Conservation (phyloP, 1,284 basidiomycete species). For the Heliocybe sulcata region DNA sequence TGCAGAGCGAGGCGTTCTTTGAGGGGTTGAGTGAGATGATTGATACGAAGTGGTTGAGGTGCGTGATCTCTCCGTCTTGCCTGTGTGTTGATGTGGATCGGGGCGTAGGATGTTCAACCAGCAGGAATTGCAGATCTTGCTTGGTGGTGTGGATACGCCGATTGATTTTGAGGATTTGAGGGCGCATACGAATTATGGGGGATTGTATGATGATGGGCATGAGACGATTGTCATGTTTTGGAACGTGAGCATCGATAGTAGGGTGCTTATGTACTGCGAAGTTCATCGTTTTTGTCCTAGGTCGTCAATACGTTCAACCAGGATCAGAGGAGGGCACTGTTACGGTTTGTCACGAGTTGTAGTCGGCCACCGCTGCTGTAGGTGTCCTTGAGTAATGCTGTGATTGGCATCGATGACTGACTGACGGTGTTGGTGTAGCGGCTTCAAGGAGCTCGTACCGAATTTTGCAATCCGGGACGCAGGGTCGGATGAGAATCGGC, state of each 20-base stretch:
- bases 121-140: conserved; percentile 79
- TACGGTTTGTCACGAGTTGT: conserved; percentile 90
- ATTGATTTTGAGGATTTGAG: conserved; percentile 81
- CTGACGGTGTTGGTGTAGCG: conserved; percentile 31
- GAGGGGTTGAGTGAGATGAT: conserved; percentile 86
- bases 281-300: conserved; percentile 29
- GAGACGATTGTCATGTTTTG: conserved; percentile 72
- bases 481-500: conserved; percentile 62
- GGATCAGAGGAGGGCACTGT: conserved; percentile 61
- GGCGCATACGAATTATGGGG: conserved; percentile 71
- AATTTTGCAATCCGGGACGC: conserved; percentile 81
- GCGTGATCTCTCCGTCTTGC: conserved; percentile 13
- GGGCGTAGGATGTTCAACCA: conserved; percentile 85
- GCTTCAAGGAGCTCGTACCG: conserved; percentile 84
- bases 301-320: conserved; percentile 71
- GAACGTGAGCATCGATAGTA: conserved; percentile 44
- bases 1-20: conserved; percentile 82
- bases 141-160: conserved; percentile 78
- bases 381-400: conserved; percentile 20
- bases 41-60: conserved; percentile 85
- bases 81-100: not conserved
- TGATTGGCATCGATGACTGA: not conserved
- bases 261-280: too few species aligned
- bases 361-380: conserved; percentile 82
- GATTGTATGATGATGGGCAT: conserved; percentile 64